Evolutionary conservation across 2,329 filamentous ascomycete genomes (phyloP).

Genomic region (Fusarium austroafricanum): DNA sequence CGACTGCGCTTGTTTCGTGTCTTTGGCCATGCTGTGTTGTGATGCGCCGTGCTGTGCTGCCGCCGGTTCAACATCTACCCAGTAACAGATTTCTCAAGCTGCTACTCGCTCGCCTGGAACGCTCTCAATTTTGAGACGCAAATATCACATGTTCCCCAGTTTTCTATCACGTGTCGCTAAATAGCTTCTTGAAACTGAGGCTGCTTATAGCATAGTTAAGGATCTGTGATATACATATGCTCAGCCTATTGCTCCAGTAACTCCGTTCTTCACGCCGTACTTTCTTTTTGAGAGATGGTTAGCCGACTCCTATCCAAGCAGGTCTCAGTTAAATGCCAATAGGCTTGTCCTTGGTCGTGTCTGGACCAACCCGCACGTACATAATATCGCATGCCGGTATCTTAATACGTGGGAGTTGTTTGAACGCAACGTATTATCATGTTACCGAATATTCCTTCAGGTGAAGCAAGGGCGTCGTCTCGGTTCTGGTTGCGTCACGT

Average conservation of each 20-base stretch:
- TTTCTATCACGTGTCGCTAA: slow-evolving; percentile 18
- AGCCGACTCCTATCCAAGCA: neutral
- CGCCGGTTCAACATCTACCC: slow-evolving; percentile 8
- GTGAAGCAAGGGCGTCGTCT: neutral
- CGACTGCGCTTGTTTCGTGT: slow-evolving; percentile 43
- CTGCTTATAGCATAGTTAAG: slow-evolving; percentile 20
- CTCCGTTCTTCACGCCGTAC: neutral
- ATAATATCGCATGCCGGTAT: slow-evolving; percentile 10
- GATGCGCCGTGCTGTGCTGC: slow-evolving; percentile 11
- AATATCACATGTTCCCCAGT: slow-evolving; percentile 9
- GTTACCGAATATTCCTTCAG: neutral
- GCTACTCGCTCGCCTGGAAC: slow-evolving; percentile 14
- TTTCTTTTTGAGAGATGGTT: neutral
- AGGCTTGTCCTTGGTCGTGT: neutral
- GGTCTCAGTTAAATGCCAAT: neutral
- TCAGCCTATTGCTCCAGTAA: slow-evolving; percentile 1
- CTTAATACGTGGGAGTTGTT: slow-evolving; percentile 3
- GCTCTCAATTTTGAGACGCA: slow-evolving; percentile 17
- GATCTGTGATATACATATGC: slow-evolving; percentile 17
- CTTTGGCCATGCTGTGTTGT: neutral
- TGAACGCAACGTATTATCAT: neutral
- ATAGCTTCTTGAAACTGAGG: slow-evolving; percentile 15
- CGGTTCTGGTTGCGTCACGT: neutral
- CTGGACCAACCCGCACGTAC: neutral
- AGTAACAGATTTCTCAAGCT: slow-evolving; percentile 7